Percentiles rank a stretch among this genome's conserved stretches.
Evolutionary conservation across 495 filamentous ascomycete species (phyloP).

Genomic region (Articulospora tetracladia): DNA sequence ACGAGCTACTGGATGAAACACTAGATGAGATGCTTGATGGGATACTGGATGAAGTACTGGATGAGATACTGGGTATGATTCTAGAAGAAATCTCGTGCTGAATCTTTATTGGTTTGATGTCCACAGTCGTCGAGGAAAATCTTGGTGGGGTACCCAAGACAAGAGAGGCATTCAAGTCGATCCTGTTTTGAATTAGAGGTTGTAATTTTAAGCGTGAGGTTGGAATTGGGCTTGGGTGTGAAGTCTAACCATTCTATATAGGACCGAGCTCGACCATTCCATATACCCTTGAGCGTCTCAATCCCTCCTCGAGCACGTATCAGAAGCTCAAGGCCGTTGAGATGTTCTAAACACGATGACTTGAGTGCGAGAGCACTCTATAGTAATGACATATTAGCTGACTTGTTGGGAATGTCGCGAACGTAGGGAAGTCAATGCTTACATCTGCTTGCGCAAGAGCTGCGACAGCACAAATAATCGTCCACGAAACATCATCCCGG

Average conservation of each 20-base stretch:
- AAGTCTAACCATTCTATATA: neutral
- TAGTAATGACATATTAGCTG: neutral
- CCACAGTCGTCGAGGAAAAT: neutral
- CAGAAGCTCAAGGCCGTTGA: neutral
- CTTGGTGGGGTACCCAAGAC: neutral
- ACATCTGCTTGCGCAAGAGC: neutral
- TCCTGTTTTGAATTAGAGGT: too few relatives aligned
- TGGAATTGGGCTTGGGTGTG: too few relatives aligned
- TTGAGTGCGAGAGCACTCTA: neutral
- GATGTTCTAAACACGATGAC: neutral
- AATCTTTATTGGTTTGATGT: neutral
- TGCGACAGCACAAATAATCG: neutral
- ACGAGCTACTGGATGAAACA: too few relatives aligned
- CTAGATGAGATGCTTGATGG: too few relatives aligned
- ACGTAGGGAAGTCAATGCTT: neutral
- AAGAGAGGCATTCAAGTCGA: neutral
- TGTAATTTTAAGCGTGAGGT: too few relatives aligned
- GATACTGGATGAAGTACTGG: neutral
- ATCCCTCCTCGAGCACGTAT: neutral
- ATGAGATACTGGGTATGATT: neutral
- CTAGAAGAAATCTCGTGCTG: neutral
- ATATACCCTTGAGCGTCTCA: neutral
- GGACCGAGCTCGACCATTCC: neutral
- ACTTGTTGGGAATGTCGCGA: too few relatives aligned
- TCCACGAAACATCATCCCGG: neutral